Evolutionary conservation across 257 asterid genomes (phyloP), one percentile per base, ranked within the genome.

Genomic region (Rhazya stricta): DNA sequence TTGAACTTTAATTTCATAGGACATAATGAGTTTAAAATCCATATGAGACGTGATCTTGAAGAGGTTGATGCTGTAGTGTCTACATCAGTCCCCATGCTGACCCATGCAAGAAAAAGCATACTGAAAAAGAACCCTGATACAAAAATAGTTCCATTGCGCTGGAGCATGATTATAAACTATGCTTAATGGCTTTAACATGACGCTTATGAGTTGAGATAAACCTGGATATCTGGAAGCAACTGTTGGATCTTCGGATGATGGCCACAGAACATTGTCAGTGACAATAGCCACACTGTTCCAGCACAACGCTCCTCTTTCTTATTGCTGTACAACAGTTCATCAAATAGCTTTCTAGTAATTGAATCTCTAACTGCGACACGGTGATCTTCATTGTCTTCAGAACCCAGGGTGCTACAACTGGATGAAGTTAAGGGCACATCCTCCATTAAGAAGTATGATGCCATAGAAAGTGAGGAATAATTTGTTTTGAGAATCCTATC

Each of bases 141-240:
- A 21, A 51, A 51, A 4, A 51, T 51, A 27, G 58, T 51, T 51
- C 16, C 25, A 0, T 51, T 21, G 3, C 37, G 5, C 67, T 34
- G 51, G 36, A 34, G 21, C 23, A 36, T 21, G 54, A 54, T 56
- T 54, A 48, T 29, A 63, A 37, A 63, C 10, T 43, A 42, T 27
- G 62, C 63, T 45, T 43, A 43, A 29, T 19, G 23, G 37, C 34
- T 16, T 42, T 50, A 46, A 68, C 29, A 10, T 34, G 69, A 42
- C 54, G 42, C 56, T 3, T 1, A 30, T 9, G 4, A 32, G 37
- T 36, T 37, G 77, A 81, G 73, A 79, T 82, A 83, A 78, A 95
- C 99, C 97, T 95, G 99, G 84, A 95, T 91, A 75, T 92, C 96
- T 54, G 97, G 98, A 88, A 95, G 99, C 90, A 95, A 83, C 75